Base-by-base conservation (phyloP, 768 basidiomycete species). In the Collybia sordida region DNA sequence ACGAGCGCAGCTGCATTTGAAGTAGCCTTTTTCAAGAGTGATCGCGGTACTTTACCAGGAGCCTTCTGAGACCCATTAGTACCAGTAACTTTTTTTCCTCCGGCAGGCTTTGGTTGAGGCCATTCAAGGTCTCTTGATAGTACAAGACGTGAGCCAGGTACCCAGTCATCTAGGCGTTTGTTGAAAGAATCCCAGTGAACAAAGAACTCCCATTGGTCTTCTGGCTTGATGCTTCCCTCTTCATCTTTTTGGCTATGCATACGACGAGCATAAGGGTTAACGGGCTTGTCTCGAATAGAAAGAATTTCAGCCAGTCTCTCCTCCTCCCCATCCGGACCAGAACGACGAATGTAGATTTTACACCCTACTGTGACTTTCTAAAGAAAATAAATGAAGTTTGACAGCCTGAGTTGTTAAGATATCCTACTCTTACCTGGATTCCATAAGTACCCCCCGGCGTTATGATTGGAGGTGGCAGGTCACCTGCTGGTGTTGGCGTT, bases 181-280 rank as follows among this genome's bases (percentile, higher is more conserved):
- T 99, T 99, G 80, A 98, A 98, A 56, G 92, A 85, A 59, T 98
- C 93, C 87, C 96, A 99, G 63, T 99, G 97, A 17, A 98, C 93
- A 63, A 98, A 99, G 75, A 85, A 98, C 67, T 98, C 95, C 67
- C 83, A 81, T 59, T 88, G 85, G 65, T 93, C 91, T 60, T 87
- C 86, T 7, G 82, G 79, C 50, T 79, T 79, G 34, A 73, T 57
- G 23, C 58, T 58, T 36, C 68, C 61, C n/a, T 74, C 74, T 35
- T 78, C 75, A 38, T 81, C 76, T 35, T 73, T 72, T 12, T 71
- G 63, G 14, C 62, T 50, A 42, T 71, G 68, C 57, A 69, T 71
- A 42, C 79, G 75, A 31, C 74, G 72, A 17, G 75, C 74, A 66
- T 85, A 90, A 1, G 77, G 63, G 56, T 82, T 85, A 48, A 76